phyloP scores from a whole-genome alignment of 495 filamentous ascomycete species.

The Penicillium bovifimosum region DNA sequence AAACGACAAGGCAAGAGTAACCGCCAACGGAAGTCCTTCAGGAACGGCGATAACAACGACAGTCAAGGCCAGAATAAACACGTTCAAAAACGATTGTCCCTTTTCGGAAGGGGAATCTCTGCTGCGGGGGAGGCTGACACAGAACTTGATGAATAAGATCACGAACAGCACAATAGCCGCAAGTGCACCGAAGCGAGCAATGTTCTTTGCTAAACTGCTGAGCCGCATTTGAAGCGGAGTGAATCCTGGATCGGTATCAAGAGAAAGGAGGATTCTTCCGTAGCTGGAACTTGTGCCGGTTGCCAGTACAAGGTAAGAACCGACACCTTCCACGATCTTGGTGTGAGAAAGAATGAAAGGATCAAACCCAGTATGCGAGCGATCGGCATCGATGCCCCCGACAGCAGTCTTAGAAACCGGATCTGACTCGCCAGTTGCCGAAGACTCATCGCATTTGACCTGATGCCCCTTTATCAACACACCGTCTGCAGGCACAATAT shows the following conservation, averaged over 20 bases:
- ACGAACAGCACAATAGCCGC: conserved; percentile 75
- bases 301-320: conserved; percentile 71
- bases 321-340: conserved; percentile 77
- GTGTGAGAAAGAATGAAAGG: conserved; percentile 74
- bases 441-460: conserved; percentile 65
- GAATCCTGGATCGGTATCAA: conserved; percentile 70
- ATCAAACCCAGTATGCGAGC: conserved; percentile 40
- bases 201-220: conserved; percentile 72
- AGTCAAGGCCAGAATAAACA: conserved; percentile 56
- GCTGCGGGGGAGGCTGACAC: conserved; percentile 53
- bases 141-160: conserved; percentile 74
- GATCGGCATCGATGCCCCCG: conserved; percentile 34
- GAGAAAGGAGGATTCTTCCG: conserved; percentile 81
- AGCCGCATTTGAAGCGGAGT: conserved; percentile 82
- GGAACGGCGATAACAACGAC: conserved; percentile 63
- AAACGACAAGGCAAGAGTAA: conserved; percentile 52
- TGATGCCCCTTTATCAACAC: conserved; percentile 60
- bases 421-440: conserved; percentile 70
- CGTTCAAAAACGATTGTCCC: conserved; percentile 40
- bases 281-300: conserved; percentile 76
- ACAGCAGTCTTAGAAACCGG: conserved; percentile 57
- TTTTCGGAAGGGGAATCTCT: conserved; percentile 55
- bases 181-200: conserved; percentile 72
- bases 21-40: conserved; percentile 58
- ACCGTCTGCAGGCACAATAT: conserved; percentile 71